These are phyloP conservation scores for Thalia dealbata DNA, from an alignment of 176 grass and related monocot species.

Conservation along the genomic window DNA sequence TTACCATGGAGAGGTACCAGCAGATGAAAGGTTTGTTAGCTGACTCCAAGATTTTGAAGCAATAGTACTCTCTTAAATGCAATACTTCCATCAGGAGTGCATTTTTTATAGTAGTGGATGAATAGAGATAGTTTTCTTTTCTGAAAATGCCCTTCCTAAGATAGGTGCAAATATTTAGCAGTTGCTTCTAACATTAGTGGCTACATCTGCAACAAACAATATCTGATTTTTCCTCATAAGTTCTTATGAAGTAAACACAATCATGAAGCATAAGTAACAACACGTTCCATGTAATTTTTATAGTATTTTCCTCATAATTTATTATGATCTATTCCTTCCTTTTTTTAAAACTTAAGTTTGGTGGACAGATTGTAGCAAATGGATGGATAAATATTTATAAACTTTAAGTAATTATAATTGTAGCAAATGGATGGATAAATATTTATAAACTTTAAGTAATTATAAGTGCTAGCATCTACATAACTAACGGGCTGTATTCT, in stretches of 20 bases:
- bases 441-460: no score
- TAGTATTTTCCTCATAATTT: neutral
- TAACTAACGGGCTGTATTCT: neutral
- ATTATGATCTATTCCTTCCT: no score
- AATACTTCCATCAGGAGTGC: neutral
- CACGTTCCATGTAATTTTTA: neutral
- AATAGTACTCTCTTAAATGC: neutral
- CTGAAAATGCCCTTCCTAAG: no score
- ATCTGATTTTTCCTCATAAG: no score
- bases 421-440: neutral
- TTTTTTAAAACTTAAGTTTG: neutral
- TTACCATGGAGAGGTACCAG: slow-evolving; percentile 95
- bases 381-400: neutral
- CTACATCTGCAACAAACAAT: no score
- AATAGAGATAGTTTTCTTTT: no score
- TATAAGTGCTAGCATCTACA: no score
- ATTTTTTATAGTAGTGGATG: no score
- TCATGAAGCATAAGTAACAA: neutral
- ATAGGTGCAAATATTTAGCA: no score
- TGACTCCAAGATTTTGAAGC: neutral
- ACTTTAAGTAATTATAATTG: no score
- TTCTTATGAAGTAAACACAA: no score
- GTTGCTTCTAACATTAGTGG: no score
- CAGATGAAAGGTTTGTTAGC: slow-evolving; percentile 68
- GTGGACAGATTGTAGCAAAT: neutral